A percentile compares a stretch with the other conserved stretches of the same genome.
Conservation (phyloP, 305 asterid genomes). For the Rubia occidens region DNA sequence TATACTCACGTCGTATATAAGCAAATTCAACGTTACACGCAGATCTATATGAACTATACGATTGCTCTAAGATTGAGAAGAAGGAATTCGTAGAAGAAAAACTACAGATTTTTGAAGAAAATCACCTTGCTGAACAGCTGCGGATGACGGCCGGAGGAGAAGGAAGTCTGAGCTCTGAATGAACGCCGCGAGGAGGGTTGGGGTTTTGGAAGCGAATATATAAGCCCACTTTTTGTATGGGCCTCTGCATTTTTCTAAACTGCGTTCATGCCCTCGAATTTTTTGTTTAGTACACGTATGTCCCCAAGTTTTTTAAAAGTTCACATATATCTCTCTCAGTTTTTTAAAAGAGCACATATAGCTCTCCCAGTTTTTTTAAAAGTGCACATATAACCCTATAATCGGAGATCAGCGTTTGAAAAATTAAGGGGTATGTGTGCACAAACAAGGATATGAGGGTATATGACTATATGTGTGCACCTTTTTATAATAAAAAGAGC, state of each 20-base stretch:
- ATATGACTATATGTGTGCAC: no score
- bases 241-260: not conserved
- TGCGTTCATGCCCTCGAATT: no score
- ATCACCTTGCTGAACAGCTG: conserved; percentile 4
- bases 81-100: not conserved
- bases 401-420: no score
- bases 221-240: not conserved
- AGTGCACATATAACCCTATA: no score
- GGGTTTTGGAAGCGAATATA: not conserved
- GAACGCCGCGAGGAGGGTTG: not conserved
- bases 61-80: not conserved
- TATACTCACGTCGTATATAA: not conserved
- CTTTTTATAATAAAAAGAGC: no score
- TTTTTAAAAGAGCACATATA: no score
- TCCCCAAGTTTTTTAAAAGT: no score
- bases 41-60: not conserved
- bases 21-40: not conserved
- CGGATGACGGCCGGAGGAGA: not conserved
- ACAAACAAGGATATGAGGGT: not conserved
- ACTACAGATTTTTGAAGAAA: not conserved
- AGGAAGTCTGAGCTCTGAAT: not conserved
- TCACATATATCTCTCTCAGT: no score
- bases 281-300: no score
- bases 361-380: no score
- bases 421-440: no score